Base-by-base conservation (phyloP, 352 stramenopile species). In the Aphanomyces euteiches region DNA sequence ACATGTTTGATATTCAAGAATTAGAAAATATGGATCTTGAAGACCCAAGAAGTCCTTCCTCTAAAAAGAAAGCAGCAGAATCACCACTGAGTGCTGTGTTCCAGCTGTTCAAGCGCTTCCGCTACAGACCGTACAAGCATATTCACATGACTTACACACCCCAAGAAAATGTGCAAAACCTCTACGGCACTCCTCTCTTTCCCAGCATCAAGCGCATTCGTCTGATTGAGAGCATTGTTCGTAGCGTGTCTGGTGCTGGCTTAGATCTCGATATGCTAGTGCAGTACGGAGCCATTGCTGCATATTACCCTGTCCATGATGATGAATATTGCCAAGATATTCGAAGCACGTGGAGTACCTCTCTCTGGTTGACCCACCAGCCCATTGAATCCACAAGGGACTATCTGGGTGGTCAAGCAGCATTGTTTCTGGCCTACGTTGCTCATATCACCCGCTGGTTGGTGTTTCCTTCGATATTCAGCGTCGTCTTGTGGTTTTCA, bases 371-470 rank as follows among this genome's bases (percentile, higher is more conserved):
- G 1, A 92, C 91, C 82, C 83, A 79, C 64, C 86, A 94, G 69
- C 86, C 86, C 0, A 92, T 94, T 58, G 83, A 94, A 64, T 77
- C 78, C n/a, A 88, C 91, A 54, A 87, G 84, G 69, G 78, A 90
- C 57, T 94, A 94, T 72, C 92, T 92, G 75, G 86, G 86, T 58
- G 83, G 88, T 69, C 90, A 98, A 76, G 90, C 99, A 64, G 90
- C 92, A 21, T 96, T 99, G 64, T 99, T 99, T 79, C 99, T 99
- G 73, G 79, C 98, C 40, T 99, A 96, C 85, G 72, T 99, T 28
- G 93, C 97, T 10, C 94, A 98, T 77, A 97, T 95, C 76, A 98
- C 95, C 47, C 92, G 93, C 64, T 98, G 97, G 85, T 80, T 99
- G 21, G 73, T 98, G 17, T 95, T 96, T 57, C 88, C 97, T 37